A percentile compares a stretch with the other conserved stretches of the same genome.
These are phyloP conservation scores for Tieghemiomyces parasiticus DNA, from an alignment of 192 early-diverging fungal species.

Conservation along the genomic window DNA sequence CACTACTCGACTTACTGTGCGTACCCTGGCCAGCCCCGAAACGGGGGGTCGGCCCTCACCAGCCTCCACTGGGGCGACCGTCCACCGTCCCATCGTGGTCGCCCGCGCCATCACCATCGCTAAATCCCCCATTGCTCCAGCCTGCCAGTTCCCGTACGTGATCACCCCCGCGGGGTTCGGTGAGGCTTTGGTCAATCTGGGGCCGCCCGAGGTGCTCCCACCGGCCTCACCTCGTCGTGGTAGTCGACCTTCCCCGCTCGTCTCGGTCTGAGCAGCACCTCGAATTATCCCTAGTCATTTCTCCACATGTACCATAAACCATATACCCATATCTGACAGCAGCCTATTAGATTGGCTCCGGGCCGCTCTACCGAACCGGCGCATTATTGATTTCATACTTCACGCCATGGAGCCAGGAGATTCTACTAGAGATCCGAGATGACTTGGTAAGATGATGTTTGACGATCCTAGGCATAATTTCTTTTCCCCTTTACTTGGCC, in stretches of 20 bases:
- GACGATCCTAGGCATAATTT: too few relatives aligned
- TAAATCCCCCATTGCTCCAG: neutral
- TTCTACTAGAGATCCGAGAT: too few relatives aligned
- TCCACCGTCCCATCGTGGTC: neutral
- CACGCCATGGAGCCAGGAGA: too few relatives aligned
- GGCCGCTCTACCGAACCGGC: too few relatives aligned
- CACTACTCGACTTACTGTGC: conserved; percentile 4
- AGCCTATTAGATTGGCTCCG: too few relatives aligned
- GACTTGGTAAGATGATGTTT: too few relatives aligned
- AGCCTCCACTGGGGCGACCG: neutral
- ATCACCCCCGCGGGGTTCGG: neutral
- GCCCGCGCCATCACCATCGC: neutral
- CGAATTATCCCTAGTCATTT: neutral
- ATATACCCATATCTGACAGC: too few relatives aligned
- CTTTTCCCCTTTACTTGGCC: too few relatives aligned
- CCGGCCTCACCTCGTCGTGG: neutral
- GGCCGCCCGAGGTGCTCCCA: too few relatives aligned
- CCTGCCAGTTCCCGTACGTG: neutral
- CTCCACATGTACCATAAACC: neutral
- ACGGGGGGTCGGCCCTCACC: neutral
- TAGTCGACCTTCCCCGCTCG: neutral
- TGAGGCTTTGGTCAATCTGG: too few relatives aligned
- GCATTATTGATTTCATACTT: too few relatives aligned
- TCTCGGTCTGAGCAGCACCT: neutral
- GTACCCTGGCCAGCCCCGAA: neutral